Base-by-base conservation (phyloP, 192 early-diverging fungal genomes). In the Linnemannia hyalina region DNA sequence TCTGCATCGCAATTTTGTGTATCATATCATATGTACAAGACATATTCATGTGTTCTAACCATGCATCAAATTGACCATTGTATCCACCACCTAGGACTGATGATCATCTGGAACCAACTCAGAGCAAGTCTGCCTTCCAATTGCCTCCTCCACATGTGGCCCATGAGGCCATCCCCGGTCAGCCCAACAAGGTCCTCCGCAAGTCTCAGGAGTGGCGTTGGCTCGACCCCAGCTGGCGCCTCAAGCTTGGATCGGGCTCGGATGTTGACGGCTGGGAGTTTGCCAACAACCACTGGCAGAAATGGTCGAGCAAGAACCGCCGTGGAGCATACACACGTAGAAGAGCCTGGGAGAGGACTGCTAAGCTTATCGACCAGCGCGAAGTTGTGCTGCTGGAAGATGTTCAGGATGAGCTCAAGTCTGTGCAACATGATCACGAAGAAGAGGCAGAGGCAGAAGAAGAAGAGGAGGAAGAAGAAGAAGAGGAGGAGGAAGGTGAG, bases 181-280 rank as follows among this genome's bases (percentile, higher is more conserved):
- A 89, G 35, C 76, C 89, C 41, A 87, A 80, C 38, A 84, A 84
- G 29, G 77, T 83, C 18, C 82, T 91, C 55, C 82, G 85, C n/a
- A 91, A 88, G 46, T 85, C 83, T n/a, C 90, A 89, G 52, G 82
- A 85, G 60, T 92, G 92, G 92, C 82, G 69, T 26, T 92, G 92
- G 92, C 83, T 80, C 8, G 90, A 92, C 47, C 63, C 79, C 4
- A 88, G 90, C 63, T 92, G 92, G 92, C 89, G 89, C 75, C 84
- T 92, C 0, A 91, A 92, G 72, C 82, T 89, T 54, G 88, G 83
- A 3, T 32, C 68, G 0, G 74, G 74, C 47, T 70, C 55, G 3
- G 92, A 92, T 72, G 80, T 82, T 13, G 91, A 92, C 54, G 92
- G 92, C 8, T 92, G 92, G 92, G 88, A 91, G 76, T 92, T 91